Base-by-base conservation (phyloP, 2,329 filamentous ascomycete genomes). In the Colletotrichum gloeosporioides region DNA sequence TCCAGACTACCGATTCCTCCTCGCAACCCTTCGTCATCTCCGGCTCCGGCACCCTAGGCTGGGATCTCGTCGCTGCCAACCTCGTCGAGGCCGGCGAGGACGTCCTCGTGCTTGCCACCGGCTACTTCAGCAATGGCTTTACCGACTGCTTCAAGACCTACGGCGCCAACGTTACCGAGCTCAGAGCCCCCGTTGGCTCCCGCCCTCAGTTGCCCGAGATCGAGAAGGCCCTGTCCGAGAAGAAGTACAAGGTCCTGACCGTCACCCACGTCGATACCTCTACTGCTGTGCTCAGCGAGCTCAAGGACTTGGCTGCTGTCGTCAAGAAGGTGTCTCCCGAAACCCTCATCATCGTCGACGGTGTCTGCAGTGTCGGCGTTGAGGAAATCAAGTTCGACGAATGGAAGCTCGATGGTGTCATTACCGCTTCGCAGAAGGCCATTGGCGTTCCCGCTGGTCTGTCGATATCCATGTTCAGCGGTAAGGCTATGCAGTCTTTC, bases 251-350 rank as follows among this genome's bases (percentile, higher is more conserved):
- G 91, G 85, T 96, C 78, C 87, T 99, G 82, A 99, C 96, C 57
- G 94, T 99, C 79, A 99, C 97, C 13, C 97, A 99, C 85, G 96
- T 98, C 78, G 97, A 99, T 84, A 99, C 97, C 29, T 98, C 96
- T 6, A 99, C 97, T 49, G 97, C 97, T 80, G 97, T 99, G 31
- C 89, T 99, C 66, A 98, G 95, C 82, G 96, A 99, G 85, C 92
- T 99, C 81, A 94, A 98, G 89, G 89, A 92, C 73, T 88, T 99
- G 73, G 92, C 95, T 39, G 94, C 96, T 82, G 88, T 98, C 66
- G 95, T 99, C 68, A 94, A 94, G 84, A 91, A 91, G 69, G 95
- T 98, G 78, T 98, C 95, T 77, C 97, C 97, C 1, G 93, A 98
- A 69, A 99, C 97, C 2, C 90, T 99, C 71, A 88, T 99, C 77